Evolutionary conservation across 2,329 filamentous ascomycete species (phyloP).

Genomic region (Aureobasidium sp.): DNA sequence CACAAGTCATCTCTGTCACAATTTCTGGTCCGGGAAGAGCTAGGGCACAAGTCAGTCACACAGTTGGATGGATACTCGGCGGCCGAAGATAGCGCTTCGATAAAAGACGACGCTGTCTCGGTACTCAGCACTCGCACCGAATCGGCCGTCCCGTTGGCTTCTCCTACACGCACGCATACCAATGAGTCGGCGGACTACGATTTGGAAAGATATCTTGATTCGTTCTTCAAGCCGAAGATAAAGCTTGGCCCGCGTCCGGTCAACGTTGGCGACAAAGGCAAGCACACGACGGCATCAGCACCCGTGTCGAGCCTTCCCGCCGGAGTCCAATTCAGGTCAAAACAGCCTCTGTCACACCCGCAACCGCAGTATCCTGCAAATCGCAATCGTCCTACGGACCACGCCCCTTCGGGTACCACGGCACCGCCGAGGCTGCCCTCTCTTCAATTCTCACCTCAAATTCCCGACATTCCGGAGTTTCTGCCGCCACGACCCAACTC

Average conservation of each 20-base stretch:
- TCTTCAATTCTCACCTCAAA: constrained; percentile 27
- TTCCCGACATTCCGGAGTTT: constrained; percentile 26
- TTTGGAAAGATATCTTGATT: constrained; percentile 36
- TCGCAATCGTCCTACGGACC: background rate
- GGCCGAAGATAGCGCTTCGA: constrained; percentile 11
- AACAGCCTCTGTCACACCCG: background rate
- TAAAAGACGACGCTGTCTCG: constrained; percentile 16
- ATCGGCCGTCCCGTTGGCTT: background rate
- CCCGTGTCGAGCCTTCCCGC: constrained; percentile 73
- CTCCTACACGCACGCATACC: background rate
- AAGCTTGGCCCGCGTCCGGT: constrained; percentile 84
- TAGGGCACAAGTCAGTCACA: constrained; percentile 20
- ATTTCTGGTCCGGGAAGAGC: constrained; percentile 23
- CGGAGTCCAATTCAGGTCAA: constrained; percentile 52
- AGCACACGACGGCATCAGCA: constrained; percentile 34
- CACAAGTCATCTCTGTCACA: constrained; percentile 25
- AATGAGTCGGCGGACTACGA: constrained; percentile 25
- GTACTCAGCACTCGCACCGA: background rate
- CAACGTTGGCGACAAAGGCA: constrained; percentile 45
- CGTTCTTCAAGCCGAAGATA: constrained; percentile 60
- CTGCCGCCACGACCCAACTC: constrained; percentile 25
- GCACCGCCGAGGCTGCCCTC: constrained; percentile 12
- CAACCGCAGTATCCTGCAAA: background rate
- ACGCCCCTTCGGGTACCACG: background rate
- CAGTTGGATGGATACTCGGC: constrained; percentile 18